These are phyloP conservation scores for Leishmania mexicana DNA, from an alignment of 208 protist genomes.

Conservation along the genomic window DNA sequence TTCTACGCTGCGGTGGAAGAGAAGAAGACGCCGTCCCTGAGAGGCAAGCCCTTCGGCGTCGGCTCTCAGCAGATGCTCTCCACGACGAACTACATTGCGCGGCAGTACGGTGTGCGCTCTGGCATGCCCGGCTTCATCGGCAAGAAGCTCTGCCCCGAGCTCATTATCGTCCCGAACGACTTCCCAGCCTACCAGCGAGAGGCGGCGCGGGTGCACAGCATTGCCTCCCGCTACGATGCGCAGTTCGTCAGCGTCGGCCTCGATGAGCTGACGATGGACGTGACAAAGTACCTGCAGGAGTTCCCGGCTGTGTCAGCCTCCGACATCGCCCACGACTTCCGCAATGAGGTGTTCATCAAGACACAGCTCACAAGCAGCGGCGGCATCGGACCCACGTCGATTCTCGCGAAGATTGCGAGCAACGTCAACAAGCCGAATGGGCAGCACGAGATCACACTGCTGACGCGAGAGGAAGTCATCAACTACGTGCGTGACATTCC, in stretches of 20 bases:
- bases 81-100: constrained; percentile 96
- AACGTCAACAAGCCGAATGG: constrained; percentile 96
- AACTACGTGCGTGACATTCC: constrained; percentile 74
- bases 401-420: constrained; percentile 91
- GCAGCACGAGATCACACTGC: constrained; percentile 86
- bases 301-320: constrained; percentile 54
- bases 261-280: constrained; percentile 91
- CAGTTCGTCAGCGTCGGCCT: constrained; percentile 80
- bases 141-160: constrained; percentile 84
- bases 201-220: constrained; percentile 65
- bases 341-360: constrained; percentile 75
- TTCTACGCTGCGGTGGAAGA: constrained; percentile 93
- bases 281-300: constrained; percentile 68
- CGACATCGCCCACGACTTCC: constrained; percentile 73
- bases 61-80: constrained; percentile 93
- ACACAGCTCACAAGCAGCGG: constrained; percentile 87
- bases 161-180: constrained; percentile 87
- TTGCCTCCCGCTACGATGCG: constrained; percentile 87
- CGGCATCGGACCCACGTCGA: constrained; percentile 85
- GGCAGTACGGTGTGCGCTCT: constrained; percentile 94
- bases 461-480: constrained; percentile 80
- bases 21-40: constrained; percentile 90
- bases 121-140: constrained; percentile 97
- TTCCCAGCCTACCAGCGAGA: constrained; percentile 82
- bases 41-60: constrained; percentile 93